phyloP scores from a whole-genome alignment of 257 asterid genomes.

The Lantana camara region DNA sequence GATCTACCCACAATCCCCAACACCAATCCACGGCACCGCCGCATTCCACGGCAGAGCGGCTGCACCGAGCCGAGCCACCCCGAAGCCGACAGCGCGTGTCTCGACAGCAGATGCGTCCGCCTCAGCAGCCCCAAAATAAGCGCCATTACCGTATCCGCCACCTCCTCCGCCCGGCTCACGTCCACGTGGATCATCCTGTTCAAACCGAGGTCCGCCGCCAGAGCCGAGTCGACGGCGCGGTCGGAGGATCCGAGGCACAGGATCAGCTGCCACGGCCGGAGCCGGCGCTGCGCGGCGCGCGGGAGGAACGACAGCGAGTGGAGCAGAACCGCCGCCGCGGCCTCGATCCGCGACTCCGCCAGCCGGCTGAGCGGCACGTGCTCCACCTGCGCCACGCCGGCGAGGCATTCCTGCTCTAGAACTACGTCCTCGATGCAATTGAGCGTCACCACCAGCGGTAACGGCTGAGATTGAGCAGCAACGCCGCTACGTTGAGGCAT shows the following conservation, averaged over 20 bases:
- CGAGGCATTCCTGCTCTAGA: slow-evolving; percentile 78
- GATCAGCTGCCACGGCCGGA: slow-evolving; percentile 92
- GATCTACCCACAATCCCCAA: slow-evolving; percentile 97
- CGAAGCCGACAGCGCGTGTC: slow-evolving; percentile 87
- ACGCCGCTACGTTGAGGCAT: slow-evolving; percentile 50
- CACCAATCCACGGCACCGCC: slow-evolving; percentile 64
- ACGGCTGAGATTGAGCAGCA: slow-evolving; percentile 37
- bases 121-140: slow-evolving; percentile 81
- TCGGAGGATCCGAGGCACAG: slow-evolving; percentile 96
- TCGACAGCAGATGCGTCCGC: slow-evolving; percentile 91
- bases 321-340: slow-evolving; percentile 84
- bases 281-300: slow-evolving; percentile 98
- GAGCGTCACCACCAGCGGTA: slow-evolving; percentile 81
- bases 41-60: slow-evolving; percentile 96
- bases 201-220: slow-evolving; percentile 84
- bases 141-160: slow-evolving; percentile 99
- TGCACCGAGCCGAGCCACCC: slow-evolving; percentile 99
- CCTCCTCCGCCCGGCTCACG: slow-evolving; percentile 93
- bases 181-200: slow-evolving; percentile 81
- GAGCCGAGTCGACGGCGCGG: slow-evolving; percentile 81
- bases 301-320: slow-evolving; percentile 97
- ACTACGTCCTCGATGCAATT: slow-evolving; percentile 84
- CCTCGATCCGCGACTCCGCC: slow-evolving; percentile 85
- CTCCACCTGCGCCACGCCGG: slow-evolving; percentile 72
- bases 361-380: slow-evolving; percentile 92